A percentile compares a stretch with the other conserved stretches of the same genome.
Evolutionary conservation across 2,329 filamentous ascomycete species (phyloP).

Genomic region (Neonectria hederae): DNA sequence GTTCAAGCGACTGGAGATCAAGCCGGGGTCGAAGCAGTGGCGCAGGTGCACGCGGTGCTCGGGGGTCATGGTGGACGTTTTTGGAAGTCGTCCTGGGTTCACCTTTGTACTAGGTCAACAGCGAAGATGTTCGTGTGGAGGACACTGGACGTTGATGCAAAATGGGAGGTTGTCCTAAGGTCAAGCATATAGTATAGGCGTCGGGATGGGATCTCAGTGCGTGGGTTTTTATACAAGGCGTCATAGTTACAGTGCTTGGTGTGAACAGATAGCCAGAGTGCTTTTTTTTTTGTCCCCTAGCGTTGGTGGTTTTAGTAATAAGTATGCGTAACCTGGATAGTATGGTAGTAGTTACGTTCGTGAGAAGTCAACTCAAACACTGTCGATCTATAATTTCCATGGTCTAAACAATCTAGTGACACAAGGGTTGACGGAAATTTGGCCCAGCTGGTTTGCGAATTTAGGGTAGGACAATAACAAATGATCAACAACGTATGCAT

Average conservation of each 20-base stretch:
- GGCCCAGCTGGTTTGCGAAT: background rate
- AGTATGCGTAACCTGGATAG: background rate
- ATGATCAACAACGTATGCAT: background rate
- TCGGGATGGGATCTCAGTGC: background rate
- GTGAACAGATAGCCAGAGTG: background rate
- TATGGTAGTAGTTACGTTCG: background rate
- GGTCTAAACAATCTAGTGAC: background rate
- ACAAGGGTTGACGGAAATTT: background rate
- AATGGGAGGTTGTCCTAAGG: constrained; percentile 40
- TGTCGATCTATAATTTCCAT: background rate
- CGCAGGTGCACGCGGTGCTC: constrained; percentile 65
- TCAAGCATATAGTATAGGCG: constrained; percentile 2
- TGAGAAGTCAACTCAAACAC: background rate
- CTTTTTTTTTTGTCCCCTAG: background rate
- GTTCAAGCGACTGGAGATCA: constrained; percentile 68
- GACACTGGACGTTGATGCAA: constrained; percentile 60
- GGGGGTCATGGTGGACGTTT: constrained; percentile 71
- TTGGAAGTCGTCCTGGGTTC: constrained; percentile 58
- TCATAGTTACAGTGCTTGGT: background rate
- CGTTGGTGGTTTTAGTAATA: background rate
- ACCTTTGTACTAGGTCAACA: constrained; percentile 65
- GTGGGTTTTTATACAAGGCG: constrained; percentile 1
- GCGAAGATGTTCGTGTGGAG: constrained; percentile 64
- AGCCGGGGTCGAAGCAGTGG: constrained; percentile 45
- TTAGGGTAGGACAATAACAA: background rate